Evolutionary conservation across 805 yeast species (phyloP).

Genomic region (Lachancea sp.): DNA sequence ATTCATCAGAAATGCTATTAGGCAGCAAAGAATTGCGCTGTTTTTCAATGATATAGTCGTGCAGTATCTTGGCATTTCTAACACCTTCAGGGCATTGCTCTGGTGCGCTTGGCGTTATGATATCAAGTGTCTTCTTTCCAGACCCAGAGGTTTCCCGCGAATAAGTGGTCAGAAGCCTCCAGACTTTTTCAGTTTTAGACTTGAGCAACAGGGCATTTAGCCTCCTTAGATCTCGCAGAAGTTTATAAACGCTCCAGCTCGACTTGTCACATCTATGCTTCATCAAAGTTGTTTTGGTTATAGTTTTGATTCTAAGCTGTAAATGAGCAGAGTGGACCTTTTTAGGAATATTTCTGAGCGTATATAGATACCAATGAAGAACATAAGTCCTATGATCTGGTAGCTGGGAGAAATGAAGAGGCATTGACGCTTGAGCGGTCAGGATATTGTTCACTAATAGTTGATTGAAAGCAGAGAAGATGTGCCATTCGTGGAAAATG

Average conservation of each 20-base stretch:
- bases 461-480: neutral
- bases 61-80: slow-evolving; percentile 15
- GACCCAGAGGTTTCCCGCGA: slow-evolving; percentile 7
- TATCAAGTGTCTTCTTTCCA: slow-evolving; percentile 1
- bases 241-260: slow-evolving; percentile 21
- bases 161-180: slow-evolving; percentile 11
- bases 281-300: slow-evolving; percentile 8
- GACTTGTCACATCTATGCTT: slow-evolving; percentile 23
- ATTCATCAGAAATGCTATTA: slow-evolving; percentile 12
- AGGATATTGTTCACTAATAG: neutral
- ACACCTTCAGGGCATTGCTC: slow-evolving; percentile 10
- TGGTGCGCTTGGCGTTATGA: neutral
- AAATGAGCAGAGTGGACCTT: slow-evolving; percentile 15
- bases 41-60: slow-evolving; percentile 15
- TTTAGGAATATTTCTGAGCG: slow-evolving; percentile 24
- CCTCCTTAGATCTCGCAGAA: slow-evolving; percentile 13
- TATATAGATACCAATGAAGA: slow-evolving; percentile 26
- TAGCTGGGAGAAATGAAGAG: slow-evolving; percentile 28
- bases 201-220: slow-evolving; percentile 14
- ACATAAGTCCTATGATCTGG: slow-evolving; percentile 29
- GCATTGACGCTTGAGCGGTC: slow-evolving; percentile 15
- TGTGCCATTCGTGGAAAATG: neutral
- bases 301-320: slow-evolving; percentile 11
- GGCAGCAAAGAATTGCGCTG: slow-evolving; percentile 16
- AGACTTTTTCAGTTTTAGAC: slow-evolving; percentile 7